Conservation (phyloP, 257 asterid genomes). For the Gynochthodes officinalis region DNA sequence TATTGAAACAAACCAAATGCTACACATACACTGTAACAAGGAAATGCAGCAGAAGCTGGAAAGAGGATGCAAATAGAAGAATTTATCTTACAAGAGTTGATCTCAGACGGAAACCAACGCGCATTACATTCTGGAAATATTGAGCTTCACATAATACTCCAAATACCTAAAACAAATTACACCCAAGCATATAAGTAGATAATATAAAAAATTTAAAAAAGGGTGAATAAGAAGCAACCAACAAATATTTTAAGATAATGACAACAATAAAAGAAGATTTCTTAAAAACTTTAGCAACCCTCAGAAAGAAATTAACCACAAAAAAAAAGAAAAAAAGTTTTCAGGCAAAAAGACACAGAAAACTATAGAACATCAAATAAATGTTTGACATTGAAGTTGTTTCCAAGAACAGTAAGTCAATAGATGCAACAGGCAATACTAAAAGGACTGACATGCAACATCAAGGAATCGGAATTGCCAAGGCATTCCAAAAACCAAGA, state of each 20-base stretch:
- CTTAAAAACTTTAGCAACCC: no score
- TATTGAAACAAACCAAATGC: neutral
- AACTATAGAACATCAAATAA: neutral
- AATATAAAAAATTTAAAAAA: neutral
- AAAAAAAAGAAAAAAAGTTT: neutral
- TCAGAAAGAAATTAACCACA: neutral
- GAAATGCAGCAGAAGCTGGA: neutral
- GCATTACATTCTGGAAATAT: slow-evolving; percentile 95
- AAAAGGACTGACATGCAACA: neutral
- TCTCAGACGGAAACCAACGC: slow-evolving; percentile 90
- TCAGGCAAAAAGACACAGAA: neutral
- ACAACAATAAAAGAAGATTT: neutral
- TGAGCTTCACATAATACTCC: slow-evolving; percentile 96
- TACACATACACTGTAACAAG: neutral
- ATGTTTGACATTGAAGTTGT: neutral
- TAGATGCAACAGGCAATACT: neutral
- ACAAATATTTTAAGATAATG: neutral
- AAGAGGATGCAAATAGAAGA: neutral
- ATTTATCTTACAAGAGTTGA: slow-evolving; percentile 71
- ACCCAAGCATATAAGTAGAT: neutral
- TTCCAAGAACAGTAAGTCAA: neutral
- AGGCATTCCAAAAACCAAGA: neutral
- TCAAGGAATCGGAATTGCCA: neutral
- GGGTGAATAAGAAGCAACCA: slow-evolving; percentile 1
- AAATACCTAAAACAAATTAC: slow-evolving; percentile 28